Base-by-base conservation (phyloP, 805 yeast species). In the Ogataea zsoltii region DNA sequence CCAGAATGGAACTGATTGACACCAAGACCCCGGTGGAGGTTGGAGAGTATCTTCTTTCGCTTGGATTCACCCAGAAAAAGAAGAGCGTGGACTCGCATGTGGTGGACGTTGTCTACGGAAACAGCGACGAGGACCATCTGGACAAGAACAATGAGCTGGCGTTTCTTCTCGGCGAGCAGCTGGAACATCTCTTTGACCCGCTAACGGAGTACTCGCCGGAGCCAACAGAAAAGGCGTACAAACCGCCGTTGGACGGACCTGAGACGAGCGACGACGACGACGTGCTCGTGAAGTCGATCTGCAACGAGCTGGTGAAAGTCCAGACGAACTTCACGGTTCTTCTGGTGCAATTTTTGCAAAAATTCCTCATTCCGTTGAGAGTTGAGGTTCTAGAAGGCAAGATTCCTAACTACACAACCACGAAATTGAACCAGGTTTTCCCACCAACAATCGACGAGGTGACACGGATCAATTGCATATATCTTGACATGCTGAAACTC, bases 401-500 rank as follows among this genome's bases (percentile, higher is more conserved):
- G 32, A 63, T 82, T 5, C 70, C 75, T 3, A 73, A 73, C 10
- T 61, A 79, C 33, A 82, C 88, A 1, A 81, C 86, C 2, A 65
- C 83, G 2, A 80, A 81, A 53, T 72, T 91, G 28, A 91, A 92
- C 63, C 74, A 81, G 39, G 74, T 89, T 0, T 90, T 92, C 59
- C 97, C 98, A 2, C 97, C 97, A 0, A 92, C 98, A 0, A 85
- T 92, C 15, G 97, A 92, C 65, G 98, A 92, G 67, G 83, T 92
- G 14, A 87, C 96, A 10, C 75, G 97, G 58, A 83, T 92, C 32
- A 91, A 91, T 60, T 88, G 96, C 60, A 82, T 92, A 4, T 80
- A 88, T 47, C 76, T 86, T 50, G 95, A 86, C 54, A 80, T 94
- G 17, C 66, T 92, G 44, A 78, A 79, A 46, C 65, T 76, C 13